Evolutionary conservation across 208 protist genomes (phyloP).

Genomic region (Acanthamoeba lugdunensis): DNA sequence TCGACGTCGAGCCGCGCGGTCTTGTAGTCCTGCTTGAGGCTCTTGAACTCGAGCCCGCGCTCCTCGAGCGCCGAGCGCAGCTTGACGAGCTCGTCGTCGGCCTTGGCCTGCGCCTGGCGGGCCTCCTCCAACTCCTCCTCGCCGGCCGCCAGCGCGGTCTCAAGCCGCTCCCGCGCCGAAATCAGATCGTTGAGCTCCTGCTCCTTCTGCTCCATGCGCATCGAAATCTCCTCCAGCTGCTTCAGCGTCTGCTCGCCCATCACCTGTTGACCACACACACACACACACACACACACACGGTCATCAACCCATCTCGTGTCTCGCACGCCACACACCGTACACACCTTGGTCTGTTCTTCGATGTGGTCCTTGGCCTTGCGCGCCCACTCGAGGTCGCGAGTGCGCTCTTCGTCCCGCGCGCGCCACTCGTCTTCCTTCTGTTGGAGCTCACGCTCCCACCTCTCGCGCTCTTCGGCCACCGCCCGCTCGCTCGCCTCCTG

Average conservation of each 20-base stretch:
- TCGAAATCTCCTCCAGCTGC: conserved; percentile 49
- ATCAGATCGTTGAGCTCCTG: neutral
- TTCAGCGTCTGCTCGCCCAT: conserved; percentile 70
- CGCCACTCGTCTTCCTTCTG: conserved; percentile 4
- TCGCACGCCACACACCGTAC: no score
- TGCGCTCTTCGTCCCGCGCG: neutral
- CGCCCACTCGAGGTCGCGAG: neutral
- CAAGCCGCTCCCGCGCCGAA: neutral
- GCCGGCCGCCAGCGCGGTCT: neutral
- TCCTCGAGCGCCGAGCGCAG: no score
- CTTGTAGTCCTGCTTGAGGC: no score
- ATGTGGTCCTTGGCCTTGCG: conserved; percentile 11
- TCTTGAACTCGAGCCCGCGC: no score
- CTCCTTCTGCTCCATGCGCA: conserved; percentile 43
- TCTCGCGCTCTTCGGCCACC: neutral
- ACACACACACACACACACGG: neutral
- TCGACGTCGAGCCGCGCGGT: no score
- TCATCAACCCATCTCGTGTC: no score
- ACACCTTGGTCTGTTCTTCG: conserved; percentile 55
- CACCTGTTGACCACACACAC: neutral
- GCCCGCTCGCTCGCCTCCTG: neutral
- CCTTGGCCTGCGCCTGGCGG: no score
- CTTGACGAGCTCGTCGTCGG: no score
- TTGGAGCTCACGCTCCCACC: neutral
- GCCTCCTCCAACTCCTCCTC: no score